A percentile compares a stretch with the other conserved stretches of the same genome.
phyloP scores from a whole-genome alignment of 2,329 filamentous ascomycete species.

The Diaporthe sp. region DNA sequence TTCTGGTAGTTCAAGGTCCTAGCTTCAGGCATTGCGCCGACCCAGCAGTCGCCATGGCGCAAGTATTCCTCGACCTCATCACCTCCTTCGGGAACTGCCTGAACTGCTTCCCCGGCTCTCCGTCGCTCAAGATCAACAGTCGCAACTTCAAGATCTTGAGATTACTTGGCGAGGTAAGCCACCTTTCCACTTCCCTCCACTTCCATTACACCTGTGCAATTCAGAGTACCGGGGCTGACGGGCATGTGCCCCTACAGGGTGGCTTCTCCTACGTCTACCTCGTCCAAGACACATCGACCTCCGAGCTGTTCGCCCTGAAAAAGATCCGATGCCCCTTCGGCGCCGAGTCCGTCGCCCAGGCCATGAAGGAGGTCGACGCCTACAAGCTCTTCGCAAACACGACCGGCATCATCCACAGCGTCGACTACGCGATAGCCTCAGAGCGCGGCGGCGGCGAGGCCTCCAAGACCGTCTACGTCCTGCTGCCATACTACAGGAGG shows the following conservation, averaged over 20 bases:
- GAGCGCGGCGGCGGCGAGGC: constrained; percentile 74
- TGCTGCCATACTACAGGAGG: constrained; percentile 93
- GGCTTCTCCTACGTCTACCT: constrained; percentile 99
- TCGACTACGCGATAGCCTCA: constrained; percentile 85
- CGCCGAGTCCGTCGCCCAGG: constrained; percentile 93
- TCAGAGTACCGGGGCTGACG: neutral
- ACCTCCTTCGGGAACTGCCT: constrained; percentile 96
- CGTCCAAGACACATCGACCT: constrained; percentile 88
- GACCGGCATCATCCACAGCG: constrained; percentile 86
- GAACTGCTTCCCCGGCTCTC: constrained; percentile 94
- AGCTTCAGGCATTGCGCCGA: neutral
- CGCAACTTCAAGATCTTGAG: constrained; percentile 96
- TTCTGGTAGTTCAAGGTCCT: neutral
- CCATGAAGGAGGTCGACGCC: constrained; percentile 96
- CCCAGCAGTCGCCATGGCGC: constrained; percentile 72
- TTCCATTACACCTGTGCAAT: neutral
- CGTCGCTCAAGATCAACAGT: constrained; percentile 94
- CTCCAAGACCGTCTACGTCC: constrained; percentile 95
- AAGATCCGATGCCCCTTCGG: constrained; percentile 99
- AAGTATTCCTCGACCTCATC: constrained; percentile 88
- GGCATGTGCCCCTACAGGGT: constrained; percentile 66
- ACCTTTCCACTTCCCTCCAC: neutral
- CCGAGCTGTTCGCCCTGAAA: constrained; percentile 92
- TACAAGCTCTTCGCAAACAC: constrained; percentile 90
- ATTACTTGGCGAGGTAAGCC: constrained; percentile 85